Base-by-base conservation (phyloP, 2,329 filamentous ascomycete genomes). In the Ascochyta pisi region DNA sequence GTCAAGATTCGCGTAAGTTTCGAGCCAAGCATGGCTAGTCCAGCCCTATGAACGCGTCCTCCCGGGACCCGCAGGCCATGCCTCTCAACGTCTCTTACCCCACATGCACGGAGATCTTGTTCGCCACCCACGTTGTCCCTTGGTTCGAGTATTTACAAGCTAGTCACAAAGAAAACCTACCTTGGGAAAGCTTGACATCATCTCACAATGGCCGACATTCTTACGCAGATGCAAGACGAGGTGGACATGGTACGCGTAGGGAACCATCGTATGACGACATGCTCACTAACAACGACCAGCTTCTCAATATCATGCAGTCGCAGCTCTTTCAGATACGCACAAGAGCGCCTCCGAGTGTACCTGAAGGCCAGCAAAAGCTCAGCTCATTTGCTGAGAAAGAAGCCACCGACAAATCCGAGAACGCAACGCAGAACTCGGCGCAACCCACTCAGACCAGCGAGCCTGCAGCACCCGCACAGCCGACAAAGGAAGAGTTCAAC, bases 161-260 rank as follows among this genome's bases (percentile, higher is more conserved):
- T 13, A 12, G 4, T 31, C 29, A 31, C 13, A 31, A 3, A 13
- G 13, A 13, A 5, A 13, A 31, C 12, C 3, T 12, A 31, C 10
- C 4, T 19, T 16, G 3, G n/a, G 3, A 10, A 16, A 35, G 33
- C 15, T n/a, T 35, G 33, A 16, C 33, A 35, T 35, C 33, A 35
- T 9, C 24, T 41, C 38, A 16, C 29, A 54, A 92, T 92, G 87
- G 84, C 84, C 26, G 91, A 96, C 72, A 83, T 89, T 60, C 82
- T 96, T 54, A 94, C 91, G 1, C 91, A 95, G 75, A 82, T 95
- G 54, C 91, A 96, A 77, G 90, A 95, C 79, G 88, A 90, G 75
- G 85, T 94, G 58, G 91, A 95, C 70, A 87, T 92, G 83, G 90
- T 91, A 78, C 31, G 76, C 26, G 26, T 16, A 34, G 22, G 19